These are phyloP conservation scores for Chalara sp. DNA, from an alignment of 2,329 filamentous ascomycete genomes.

Conservation along the genomic window DNA sequence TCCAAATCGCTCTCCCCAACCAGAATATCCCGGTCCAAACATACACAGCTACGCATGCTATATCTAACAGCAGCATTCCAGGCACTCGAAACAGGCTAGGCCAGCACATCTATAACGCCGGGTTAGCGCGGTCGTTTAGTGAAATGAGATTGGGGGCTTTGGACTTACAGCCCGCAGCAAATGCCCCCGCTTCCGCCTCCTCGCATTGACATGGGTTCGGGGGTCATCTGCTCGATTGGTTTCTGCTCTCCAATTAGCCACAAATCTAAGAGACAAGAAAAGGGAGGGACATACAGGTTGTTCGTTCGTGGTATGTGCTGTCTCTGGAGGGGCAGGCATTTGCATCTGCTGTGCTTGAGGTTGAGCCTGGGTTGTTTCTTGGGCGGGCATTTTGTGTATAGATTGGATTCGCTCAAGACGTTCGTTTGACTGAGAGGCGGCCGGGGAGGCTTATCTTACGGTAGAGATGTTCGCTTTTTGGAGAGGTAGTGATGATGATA, in stretches of 20 bases:
- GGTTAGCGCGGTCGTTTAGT: neutral
- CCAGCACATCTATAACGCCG: constrained; percentile 18
- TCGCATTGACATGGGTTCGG: constrained; percentile 21
- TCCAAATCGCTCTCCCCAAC: no score
- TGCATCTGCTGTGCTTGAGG: constrained; percentile 20
- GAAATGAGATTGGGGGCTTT: no score
- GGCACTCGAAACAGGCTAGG: constrained; percentile 24
- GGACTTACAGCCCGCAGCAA: constrained; percentile 24
- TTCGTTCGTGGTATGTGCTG: constrained; percentile 11
- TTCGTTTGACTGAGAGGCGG: no score
- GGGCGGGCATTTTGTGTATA: constrained; percentile 20
- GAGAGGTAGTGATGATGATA: no score
- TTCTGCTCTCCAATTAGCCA: constrained; percentile 8
- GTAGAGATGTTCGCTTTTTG: no score
- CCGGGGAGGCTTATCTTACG: no score
- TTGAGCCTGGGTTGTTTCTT: constrained; percentile 24
- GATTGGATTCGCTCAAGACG: no score
- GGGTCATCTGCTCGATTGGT: constrained; percentile 21
- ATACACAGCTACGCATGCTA: neutral
- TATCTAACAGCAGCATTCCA: constrained; percentile 24
- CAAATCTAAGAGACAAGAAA: neutral
- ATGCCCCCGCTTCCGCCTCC: constrained; percentile 19
- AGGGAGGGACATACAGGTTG: constrained; percentile 21
- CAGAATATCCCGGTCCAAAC: neutral
- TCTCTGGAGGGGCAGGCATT: constrained; percentile 2